Evolutionary conservation across 176 grass and related monocot genomes (phyloP).

Genomic region (Poa pratensis): DNA sequence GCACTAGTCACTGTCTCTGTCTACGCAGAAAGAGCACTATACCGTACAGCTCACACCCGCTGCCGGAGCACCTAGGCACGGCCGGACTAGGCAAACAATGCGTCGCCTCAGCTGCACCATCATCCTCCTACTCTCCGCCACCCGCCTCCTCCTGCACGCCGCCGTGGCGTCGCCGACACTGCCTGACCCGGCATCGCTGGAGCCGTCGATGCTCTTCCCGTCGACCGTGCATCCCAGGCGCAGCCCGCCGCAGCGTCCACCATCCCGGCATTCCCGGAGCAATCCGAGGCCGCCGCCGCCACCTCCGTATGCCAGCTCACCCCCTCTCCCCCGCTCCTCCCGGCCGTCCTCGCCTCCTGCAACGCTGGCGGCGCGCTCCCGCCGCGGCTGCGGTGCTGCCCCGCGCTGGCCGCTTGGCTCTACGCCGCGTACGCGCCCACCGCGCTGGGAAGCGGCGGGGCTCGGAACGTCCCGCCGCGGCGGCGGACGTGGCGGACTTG

Average conservation of each 20-base stretch:
- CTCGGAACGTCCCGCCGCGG: not conserved
- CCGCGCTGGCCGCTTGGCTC: slow-evolving; percentile 73
- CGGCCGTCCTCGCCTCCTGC: slow-evolving; percentile 63
- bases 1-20: not conserved
- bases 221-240: slow-evolving; percentile 30
- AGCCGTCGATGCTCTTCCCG: slow-evolving; percentile 61
- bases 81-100: slow-evolving; percentile 30
- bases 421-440: slow-evolving; percentile 83
- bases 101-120: slow-evolving; percentile 20
- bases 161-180: slow-evolving; percentile 11
- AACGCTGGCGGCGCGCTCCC: slow-evolving; percentile 38
- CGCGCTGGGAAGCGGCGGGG: slow-evolving; percentile 42
- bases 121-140: slow-evolving; percentile 35
- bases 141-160: slow-evolving; percentile 30
- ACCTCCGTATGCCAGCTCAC: slow-evolving; percentile 78
- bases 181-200: slow-evolving; percentile 46
- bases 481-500: slow-evolving; percentile 48
- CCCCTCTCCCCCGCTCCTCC: slow-evolving; percentile 63
- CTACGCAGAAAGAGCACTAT: not conserved
- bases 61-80: not conserved
- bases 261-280: slow-evolving; percentile 96
- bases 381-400: slow-evolving; percentile 68
- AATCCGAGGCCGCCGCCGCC: slow-evolving; percentile 61
- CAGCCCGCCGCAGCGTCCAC: slow-evolving; percentile 40
- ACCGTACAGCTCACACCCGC: not conserved